These are phyloP conservation scores for Cercis canadensis DNA, from an alignment of 306 rosid species.

Conservation along the genomic window DNA sequence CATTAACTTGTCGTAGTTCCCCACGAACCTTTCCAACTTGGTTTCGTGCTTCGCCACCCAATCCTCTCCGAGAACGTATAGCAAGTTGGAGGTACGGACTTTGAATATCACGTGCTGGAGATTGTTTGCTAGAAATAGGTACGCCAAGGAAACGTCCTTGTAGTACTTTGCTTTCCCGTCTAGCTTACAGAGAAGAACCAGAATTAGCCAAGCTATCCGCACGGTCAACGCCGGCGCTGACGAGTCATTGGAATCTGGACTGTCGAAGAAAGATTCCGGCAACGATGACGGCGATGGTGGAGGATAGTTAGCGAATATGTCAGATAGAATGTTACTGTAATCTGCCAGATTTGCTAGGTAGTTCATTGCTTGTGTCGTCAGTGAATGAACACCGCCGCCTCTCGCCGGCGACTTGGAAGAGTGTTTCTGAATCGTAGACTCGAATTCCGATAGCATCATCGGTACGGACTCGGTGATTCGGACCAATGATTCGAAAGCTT, in stretches of 20 bases:
- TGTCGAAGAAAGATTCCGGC: slow-evolving; percentile 67
- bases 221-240: slow-evolving; percentile 43
- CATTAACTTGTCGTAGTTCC: slow-evolving; percentile 63
- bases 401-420: slow-evolving; percentile 53
- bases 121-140: slow-evolving; percentile 81
- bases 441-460: slow-evolving; percentile 65
- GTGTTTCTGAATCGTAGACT: slow-evolving; percentile 72
- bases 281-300: slow-evolving; percentile 47
- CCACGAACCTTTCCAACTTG: slow-evolving; percentile 63
- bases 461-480: slow-evolving; percentile 55
- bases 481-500: slow-evolving; percentile 47
- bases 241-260: slow-evolving; percentile 38
- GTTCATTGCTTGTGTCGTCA: slow-evolving; percentile 86
- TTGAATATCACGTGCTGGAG: slow-evolving; percentile 72
- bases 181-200: slow-evolving; percentile 77
- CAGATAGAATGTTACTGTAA: slow-evolving; percentile 55
- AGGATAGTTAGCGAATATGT: slow-evolving; percentile 68
- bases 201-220: slow-evolving; percentile 71
- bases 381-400: slow-evolving; percentile 76
- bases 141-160: slow-evolving; percentile 76
- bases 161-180: slow-evolving; percentile 66
- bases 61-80: slow-evolving; percentile 54
- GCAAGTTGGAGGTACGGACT: slow-evolving; percentile 62
- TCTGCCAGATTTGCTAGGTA: slow-evolving; percentile 69
- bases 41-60: slow-evolving; percentile 69